These are phyloP conservation scores for Pichia scutulata DNA, from an alignment of 805 yeast species.

Conservation along the genomic window DNA sequence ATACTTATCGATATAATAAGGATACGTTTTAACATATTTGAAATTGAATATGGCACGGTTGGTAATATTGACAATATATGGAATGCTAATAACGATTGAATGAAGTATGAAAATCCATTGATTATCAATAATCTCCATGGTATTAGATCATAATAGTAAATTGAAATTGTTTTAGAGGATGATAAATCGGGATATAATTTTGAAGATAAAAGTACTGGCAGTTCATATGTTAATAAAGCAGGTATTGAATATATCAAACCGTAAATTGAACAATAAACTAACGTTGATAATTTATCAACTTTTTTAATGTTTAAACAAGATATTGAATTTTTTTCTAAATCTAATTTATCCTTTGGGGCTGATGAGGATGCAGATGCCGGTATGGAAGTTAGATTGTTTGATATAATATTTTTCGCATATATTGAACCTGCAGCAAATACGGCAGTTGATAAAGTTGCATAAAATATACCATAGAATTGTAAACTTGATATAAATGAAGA, in stretches of 20 bases:
- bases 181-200: constrained; percentile 6
- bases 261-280: constrained; percentile 67
- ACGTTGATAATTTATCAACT: constrained; percentile 75
- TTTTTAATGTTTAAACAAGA: constrained; percentile 4
- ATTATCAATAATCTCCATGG: constrained; percentile 42
- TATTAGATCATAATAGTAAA: constrained; percentile 24
- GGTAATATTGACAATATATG: constrained; percentile 74
- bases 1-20: constrained; percentile 76
- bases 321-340: constrained; percentile 8
- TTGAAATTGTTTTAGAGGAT: background rate
- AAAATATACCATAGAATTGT: constrained; percentile 44
- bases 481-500: constrained; percentile 1
- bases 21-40: constrained; percentile 83
- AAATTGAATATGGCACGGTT: constrained; percentile 79
- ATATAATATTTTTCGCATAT: constrained; percentile 75
- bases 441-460: constrained; percentile 59
- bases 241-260: constrained; percentile 70
- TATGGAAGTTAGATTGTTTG: constrained; percentile 28
- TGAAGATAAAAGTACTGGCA: constrained; percentile 23
- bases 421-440: constrained; percentile 83
- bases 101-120: constrained; percentile 71
- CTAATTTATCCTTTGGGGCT: background rate
- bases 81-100: constrained; percentile 75
- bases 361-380: background rate
- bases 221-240: constrained; percentile 63